Percentiles rank a stretch among this genome's conserved stretches.
These are phyloP conservation scores for Metschnikowia cubensis DNA, from an alignment of 805 yeast genomes.

Conservation along the genomic window DNA sequence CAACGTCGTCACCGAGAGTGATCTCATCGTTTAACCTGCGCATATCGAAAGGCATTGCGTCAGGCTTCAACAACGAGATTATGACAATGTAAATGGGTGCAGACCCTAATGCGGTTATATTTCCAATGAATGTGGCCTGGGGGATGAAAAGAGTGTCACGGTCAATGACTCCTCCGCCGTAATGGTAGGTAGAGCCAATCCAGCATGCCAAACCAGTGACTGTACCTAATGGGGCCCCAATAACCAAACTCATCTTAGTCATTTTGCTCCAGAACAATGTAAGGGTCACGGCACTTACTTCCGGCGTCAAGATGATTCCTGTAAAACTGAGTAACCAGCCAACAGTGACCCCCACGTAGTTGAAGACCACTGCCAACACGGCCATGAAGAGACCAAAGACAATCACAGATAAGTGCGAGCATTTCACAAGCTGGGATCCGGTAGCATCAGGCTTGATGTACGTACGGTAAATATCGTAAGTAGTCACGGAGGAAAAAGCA, in stretches of 20 bases:
- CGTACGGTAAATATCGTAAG: slow-evolving; percentile 39
- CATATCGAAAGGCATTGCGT: slow-evolving; percentile 22
- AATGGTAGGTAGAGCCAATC: slow-evolving; percentile 8
- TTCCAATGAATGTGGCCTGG: slow-evolving; percentile 7
- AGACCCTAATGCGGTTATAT: slow-evolving; percentile 5
- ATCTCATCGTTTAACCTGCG: slow-evolving; percentile 14
- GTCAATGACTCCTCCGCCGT: slow-evolving; percentile 2
- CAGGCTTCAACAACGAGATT: slow-evolving; percentile 17
- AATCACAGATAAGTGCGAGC: slow-evolving; percentile 31
- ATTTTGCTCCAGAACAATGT: slow-evolving; percentile 35
- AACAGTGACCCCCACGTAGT: slow-evolving; percentile 39
- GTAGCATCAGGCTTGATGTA: slow-evolving; percentile 39
- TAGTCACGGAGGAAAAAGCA: slow-evolving; percentile 37
- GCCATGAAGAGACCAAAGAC: slow-evolving; percentile 44
- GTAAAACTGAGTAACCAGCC: slow-evolving; percentile 38
- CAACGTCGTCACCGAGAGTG: slow-evolving; percentile 31
- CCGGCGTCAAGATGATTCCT: slow-evolving; percentile 40
- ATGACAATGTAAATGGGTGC: slow-evolving; percentile 23
- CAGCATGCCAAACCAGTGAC: slow-evolving; percentile 24
- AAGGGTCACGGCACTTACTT: slow-evolving; percentile 27
- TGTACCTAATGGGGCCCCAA: slow-evolving; percentile 23
- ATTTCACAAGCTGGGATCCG: slow-evolving; percentile 32
- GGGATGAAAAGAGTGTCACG: slow-evolving; percentile 5
- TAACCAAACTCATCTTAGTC: slow-evolving; percentile 19
- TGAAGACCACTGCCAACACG: slow-evolving; percentile 30